Conservation (phyloP, 805 yeast genomes). For the Sugiyamaella boreocaroliniensis region DNA sequence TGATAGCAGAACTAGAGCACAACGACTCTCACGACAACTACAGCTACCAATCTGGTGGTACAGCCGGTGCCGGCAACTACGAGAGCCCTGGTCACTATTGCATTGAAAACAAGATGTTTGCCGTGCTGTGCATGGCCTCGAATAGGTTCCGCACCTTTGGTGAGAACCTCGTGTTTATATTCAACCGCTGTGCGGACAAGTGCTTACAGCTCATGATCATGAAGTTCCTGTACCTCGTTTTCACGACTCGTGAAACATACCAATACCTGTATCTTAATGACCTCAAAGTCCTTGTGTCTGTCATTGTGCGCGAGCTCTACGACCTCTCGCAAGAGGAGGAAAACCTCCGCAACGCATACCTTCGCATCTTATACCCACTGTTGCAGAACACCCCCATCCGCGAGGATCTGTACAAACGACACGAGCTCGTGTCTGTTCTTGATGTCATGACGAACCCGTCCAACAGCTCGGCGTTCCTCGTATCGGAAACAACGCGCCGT, state of each 20-base stretch:
- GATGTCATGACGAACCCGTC: conserved; percentile 34
- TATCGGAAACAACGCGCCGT: conserved; percentile 22
- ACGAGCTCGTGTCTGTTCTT: conserved; percentile 47
- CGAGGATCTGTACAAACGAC: conserved; percentile 50
- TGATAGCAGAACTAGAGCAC: conserved; percentile 44
- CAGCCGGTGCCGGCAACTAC: not conserved
- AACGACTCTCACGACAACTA: conserved; percentile 1
- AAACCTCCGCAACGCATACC: conserved; percentile 57
- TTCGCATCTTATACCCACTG: conserved; percentile 69
- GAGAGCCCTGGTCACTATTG: too few species aligned
- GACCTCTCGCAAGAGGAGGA: conserved; percentile 58
- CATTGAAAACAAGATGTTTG: conserved; percentile 41
- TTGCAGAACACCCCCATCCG: conserved; percentile 58
- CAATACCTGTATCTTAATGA: conserved; percentile 78
- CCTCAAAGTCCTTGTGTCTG: conserved; percentile 74
- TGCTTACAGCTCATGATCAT: conserved; percentile 70
- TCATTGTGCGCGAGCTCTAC: conserved; percentile 69
- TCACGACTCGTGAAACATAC: conserved; percentile 57
- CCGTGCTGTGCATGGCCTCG: conserved; percentile 42
- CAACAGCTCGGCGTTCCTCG: conserved; percentile 5
- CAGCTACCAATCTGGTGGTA: not conserved
- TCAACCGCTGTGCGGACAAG: conserved; percentile 67
- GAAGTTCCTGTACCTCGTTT: conserved; percentile 66
- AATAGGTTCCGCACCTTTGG: conserved; percentile 48
- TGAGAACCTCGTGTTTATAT: conserved; percentile 62